Conservation (phyloP, 495 filamentous ascomycete species). For the Ascobolus immersus region DNA sequence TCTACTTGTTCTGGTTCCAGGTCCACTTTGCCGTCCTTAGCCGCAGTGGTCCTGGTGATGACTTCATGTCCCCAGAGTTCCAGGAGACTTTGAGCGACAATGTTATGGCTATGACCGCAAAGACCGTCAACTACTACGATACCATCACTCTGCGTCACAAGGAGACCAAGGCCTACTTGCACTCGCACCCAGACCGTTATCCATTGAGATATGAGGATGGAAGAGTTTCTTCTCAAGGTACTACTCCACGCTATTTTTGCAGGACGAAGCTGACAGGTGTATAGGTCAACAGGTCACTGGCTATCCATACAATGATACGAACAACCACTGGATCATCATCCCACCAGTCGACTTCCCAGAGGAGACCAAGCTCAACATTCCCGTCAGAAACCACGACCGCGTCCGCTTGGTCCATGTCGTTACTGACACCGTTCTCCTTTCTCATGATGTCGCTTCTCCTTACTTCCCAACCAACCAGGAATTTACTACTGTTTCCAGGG, state of each 20-base stretch:
- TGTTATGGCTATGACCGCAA: slow-evolving; percentile 58
- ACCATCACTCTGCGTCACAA: slow-evolving; percentile 73
- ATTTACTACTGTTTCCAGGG: slow-evolving; percentile 59
- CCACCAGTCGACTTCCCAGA: slow-evolving; percentile 32
- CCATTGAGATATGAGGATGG: slow-evolving; percentile 92
- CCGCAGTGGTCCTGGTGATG: slow-evolving; percentile 78
- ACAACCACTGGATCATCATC: slow-evolving; percentile 93
- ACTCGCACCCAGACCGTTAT: slow-evolving; percentile 75
- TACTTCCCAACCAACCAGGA: slow-evolving; percentile 96
- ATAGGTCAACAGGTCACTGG: slow-evolving; percentile 72
- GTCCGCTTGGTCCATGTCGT: slow-evolving; percentile 69
- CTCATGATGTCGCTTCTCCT: slow-evolving; percentile 97
- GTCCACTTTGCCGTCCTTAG: slow-evolving; percentile 82
- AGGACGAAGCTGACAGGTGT: not conserved
- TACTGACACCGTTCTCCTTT: slow-evolving; percentile 66
- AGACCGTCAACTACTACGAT: slow-evolving; percentile 76
- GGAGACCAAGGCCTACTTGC: slow-evolving; percentile 85
- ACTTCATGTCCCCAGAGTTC: slow-evolving; percentile 97
- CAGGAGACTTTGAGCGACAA: slow-evolving; percentile 93
- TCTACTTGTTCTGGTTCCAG: slow-evolving; percentile 99
- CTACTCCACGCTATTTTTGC: slow-evolving; percentile 1
- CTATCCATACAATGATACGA: slow-evolving; percentile 93
- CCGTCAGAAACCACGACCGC: slow-evolving; percentile 62
- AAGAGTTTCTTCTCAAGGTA: slow-evolving; percentile 78
- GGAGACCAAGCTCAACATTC: slow-evolving; percentile 27